Base-by-base conservation (phyloP, 75 land plant species). In the Pinus albicaulis region DNA sequence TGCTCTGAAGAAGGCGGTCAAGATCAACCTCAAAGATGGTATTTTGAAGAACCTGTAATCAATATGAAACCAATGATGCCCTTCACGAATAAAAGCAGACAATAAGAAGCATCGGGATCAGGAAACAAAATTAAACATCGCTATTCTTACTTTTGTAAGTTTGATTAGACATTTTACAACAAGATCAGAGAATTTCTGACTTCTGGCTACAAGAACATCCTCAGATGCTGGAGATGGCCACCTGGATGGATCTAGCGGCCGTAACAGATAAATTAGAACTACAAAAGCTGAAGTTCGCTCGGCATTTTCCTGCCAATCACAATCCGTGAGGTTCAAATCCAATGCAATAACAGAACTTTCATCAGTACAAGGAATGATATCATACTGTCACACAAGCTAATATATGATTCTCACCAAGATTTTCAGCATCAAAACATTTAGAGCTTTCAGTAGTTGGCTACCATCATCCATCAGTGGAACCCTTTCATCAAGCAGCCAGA, bases 401-500 rank as follows among this genome's bases (percentile, higher is more conserved):
- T 57, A 55, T 78, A 61, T 48, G 7, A 14, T 53, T 14, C 80
- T 41, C 75, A 97, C 99, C 99, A 98, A 76, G 65, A 98, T 98
- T 76, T 98, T 98, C 24, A 98, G 91, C 98, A 98, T 95, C 74
- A 98, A 76, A 72, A 98, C 98, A 83, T 98, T 98, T 62, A 98
- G 75, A 4, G 99, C 99, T 85, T 92, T 98, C 74, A 98, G 72
- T 19, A 98, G 96, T 80, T 95, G 98, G 80, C 98, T 95, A 70
- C 99, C 99, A 87, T 98, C 99, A 80, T 98, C 99, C 98, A 98
- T 95, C 22, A 79, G 74, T 5, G 95, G 94, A 74, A 98, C 99
- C 52, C 99, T 81, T 76, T 98, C 99, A 88, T 98, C 99, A 58
- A 98, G 78, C 74, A 98, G 97, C 99, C 99, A 98, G 14, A 98